Evolutionary conservation across 1,139 yeast genomes (phyloP).

Genomic region (Arxiozyma slooffiae): DNA sequence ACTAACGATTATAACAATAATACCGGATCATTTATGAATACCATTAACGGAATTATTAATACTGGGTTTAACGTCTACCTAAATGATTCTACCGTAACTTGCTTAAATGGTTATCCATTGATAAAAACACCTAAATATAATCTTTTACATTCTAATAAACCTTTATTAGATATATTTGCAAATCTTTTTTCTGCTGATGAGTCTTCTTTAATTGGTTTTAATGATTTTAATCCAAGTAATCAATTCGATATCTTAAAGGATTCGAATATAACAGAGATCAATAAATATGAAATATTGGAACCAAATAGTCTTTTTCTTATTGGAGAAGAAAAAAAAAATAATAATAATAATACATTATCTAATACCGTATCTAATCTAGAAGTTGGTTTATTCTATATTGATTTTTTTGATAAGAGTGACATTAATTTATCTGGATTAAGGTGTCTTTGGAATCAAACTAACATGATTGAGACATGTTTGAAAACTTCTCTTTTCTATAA

Average conservation of each 20-base stretch:
- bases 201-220: slow-evolving; percentile 7
- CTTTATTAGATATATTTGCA: slow-evolving; percentile 5
- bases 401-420: slow-evolving; percentile 17
- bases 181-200: slow-evolving; percentile 6
- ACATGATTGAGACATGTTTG: slow-evolving; percentile 18
- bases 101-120: neutral
- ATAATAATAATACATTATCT: neutral
- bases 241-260: slow-evolving; percentile 18
- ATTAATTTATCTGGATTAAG: slow-evolving; percentile 24
- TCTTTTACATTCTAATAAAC: slow-evolving; percentile 10
- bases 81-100: neutral
- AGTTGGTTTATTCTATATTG: slow-evolving; percentile 24
- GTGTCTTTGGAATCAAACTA: slow-evolving; percentile 19
- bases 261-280: slow-evolving; percentile 10
- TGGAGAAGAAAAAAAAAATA: neutral
- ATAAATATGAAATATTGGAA: slow-evolving; percentile 11
- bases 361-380: slow-evolving; percentile 12
- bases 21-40: neutral
- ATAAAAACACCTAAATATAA: slow-evolving; percentile 7
- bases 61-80: slow-evolving; percentile 20
- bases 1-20: neutral
- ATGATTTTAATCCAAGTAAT: slow-evolving; percentile 8
- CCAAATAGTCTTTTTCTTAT: slow-evolving; percentile 3
- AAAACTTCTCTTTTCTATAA: slow-evolving; percentile 24
- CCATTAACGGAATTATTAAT: slow-evolving; percentile 8